Evolutionary conservation across 345 rosid species (phyloP).

Genomic region (Pistacia integerrima): DNA sequence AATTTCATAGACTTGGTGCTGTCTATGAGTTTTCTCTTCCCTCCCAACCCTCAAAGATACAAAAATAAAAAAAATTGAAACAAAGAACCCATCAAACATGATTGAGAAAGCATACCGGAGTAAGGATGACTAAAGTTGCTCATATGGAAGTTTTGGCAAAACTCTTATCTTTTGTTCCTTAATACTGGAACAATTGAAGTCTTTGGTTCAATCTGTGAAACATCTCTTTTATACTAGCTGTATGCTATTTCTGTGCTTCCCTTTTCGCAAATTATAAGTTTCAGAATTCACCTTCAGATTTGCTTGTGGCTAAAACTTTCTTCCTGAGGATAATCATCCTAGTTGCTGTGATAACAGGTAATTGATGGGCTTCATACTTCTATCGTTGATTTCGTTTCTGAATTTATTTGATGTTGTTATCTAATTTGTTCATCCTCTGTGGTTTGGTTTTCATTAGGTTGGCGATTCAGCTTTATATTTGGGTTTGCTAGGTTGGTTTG

Average conservation of each 20-base stretch:
- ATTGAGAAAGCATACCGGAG: no score
- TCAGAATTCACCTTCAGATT: no score
- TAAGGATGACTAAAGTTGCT: not conserved
- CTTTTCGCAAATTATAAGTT: not conserved
- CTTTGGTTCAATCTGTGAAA: not conserved
- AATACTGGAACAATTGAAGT: not conserved
- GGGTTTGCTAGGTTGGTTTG: conserved; percentile 78
- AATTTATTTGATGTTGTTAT: not conserved
- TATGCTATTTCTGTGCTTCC: not conserved
- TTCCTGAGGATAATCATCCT: not conserved
- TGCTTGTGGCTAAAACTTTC: no score
- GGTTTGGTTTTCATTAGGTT: conserved; percentile 50
- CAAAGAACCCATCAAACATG: no score
- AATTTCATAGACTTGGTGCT: no score
- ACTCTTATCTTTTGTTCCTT: not conserved
- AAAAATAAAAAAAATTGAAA: no score
- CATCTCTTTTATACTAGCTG: not conserved
- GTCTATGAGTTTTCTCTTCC: no score
- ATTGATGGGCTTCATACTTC: not conserved
- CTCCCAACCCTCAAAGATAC: no score
- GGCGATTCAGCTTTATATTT: conserved; percentile 91
- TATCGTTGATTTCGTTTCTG: not conserved
- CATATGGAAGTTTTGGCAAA: not conserved
- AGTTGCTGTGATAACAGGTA: not conserved
- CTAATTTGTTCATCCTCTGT: conserved; percentile 10